Evolutionary conservation across 1,284 basidiomycete species (phyloP), one percentile per base, ranked within the genome.

Genomic region (Leccinum griseonigrum): DNA sequence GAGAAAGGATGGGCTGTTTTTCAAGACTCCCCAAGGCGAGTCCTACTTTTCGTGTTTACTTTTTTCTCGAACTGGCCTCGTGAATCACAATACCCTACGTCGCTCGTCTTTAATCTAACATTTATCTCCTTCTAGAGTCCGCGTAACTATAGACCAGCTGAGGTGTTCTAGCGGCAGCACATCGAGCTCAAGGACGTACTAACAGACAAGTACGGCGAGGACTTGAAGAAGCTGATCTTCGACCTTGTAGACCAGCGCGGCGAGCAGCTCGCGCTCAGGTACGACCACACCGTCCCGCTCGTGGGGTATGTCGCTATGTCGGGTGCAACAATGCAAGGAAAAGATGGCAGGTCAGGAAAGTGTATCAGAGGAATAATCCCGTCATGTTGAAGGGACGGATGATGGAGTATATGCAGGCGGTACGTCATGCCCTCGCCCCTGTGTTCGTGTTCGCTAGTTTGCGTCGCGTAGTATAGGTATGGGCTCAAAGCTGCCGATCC

Each of bases 161-260:
- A 97, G 72, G 97, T 97, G 85, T 88, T 92, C 72, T 88, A 97
- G 66, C 87, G 97, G 62, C 90, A 93, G 71, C 87, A 92, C 76
- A 91, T 99, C 72, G 97, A 98, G 73, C 81, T 84, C 65, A 96
- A 95, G 75, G 97, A 98, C 73, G 90, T 99, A 65, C 81, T 22
- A 22, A 22, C 22, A 22, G 22, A 22, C 22, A 22, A 98, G 79
- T 98, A 98, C 69, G 95, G 95, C 61, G 97, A 99, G 78, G 97
- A 99, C 75, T 86, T 90, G 55, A 99, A 99, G 78, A 99, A 99
- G 78, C 88, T 99, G 70, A 99, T 99, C 69, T 99, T 98, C 76
- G 96, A 99, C 77, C 84, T 99, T 59, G 88, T 91, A 81, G 97
- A 99, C 77, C 97, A 99, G 76, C 97, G 97, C 16, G 97, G 97